Evolutionary conservation across 176 grass and related monocot genomes (phyloP).

Genomic region (Hordeum vulgare): MorexV3_pseudomolecules_assembly NC_058520.1:468935270-468935769

Average conservation of each 20-base stretch:
- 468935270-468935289: neutral
- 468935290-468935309: neutral
- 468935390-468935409: constrained; percentile 1
- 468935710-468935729: neutral
- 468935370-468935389: neutral
- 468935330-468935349: neutral
- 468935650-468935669: neutral
- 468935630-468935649: neutral
- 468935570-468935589: constrained; percentile 67
- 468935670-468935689: constrained; percentile 74
- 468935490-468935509: constrained; percentile 20
- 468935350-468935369: neutral
- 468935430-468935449: constrained; percentile 18
- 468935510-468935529: neutral
- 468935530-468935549: neutral
- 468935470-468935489: neutral
- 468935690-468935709: constrained; percentile 54
- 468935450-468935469: neutral
- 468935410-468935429: neutral
- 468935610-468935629: constrained; percentile 15
- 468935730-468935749: neutral
- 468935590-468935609: constrained; percentile 31
- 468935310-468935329: neutral
- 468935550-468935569: constrained; percentile 13
- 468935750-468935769: constrained; percentile 13